Percentiles rank a stretch among this genome's conserved stretches.
Evolutionary conservation across 2,329 filamentous ascomycete species (phyloP).

Genomic region (Botrytis porri): DNA sequence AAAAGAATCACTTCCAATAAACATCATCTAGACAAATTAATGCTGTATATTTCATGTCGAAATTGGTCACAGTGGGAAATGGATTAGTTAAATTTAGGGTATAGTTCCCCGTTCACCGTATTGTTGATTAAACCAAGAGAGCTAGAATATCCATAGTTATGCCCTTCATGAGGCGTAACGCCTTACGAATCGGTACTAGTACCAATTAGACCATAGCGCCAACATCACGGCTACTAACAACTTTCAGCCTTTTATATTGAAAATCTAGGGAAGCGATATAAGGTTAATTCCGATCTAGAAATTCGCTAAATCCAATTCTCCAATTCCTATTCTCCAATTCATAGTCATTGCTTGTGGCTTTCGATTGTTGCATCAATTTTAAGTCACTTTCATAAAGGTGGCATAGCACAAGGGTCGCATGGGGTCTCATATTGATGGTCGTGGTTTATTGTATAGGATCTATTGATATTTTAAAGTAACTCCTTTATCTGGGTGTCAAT

Average conservation of each 20-base stretch:
- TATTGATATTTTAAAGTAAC: background rate
- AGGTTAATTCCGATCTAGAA: background rate
- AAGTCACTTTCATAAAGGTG: background rate
- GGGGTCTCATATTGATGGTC: background rate
- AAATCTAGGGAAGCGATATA: background rate
- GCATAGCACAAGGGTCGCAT: background rate
- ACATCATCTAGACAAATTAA: background rate
- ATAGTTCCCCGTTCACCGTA: no score
- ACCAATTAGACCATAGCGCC: no score
- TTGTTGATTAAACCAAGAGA: no score
- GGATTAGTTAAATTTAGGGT: no score
- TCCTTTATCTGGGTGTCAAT: background rate
- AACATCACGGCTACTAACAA: no score
- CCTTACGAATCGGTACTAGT: no score
- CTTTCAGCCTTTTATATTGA: no score
- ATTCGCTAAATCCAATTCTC: background rate
- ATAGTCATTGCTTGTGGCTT: background rate
- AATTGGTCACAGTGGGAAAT: no score
- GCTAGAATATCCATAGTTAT: no score
- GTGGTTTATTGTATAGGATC: background rate
- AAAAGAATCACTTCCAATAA: fast-evolving
- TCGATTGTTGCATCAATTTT: background rate
- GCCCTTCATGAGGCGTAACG: no score
- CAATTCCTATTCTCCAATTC: background rate
- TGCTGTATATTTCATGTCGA: no score